Base-by-base conservation (phyloP, 495 filamentous ascomycete species). In the Annulohypoxylon maeteangense region DNA sequence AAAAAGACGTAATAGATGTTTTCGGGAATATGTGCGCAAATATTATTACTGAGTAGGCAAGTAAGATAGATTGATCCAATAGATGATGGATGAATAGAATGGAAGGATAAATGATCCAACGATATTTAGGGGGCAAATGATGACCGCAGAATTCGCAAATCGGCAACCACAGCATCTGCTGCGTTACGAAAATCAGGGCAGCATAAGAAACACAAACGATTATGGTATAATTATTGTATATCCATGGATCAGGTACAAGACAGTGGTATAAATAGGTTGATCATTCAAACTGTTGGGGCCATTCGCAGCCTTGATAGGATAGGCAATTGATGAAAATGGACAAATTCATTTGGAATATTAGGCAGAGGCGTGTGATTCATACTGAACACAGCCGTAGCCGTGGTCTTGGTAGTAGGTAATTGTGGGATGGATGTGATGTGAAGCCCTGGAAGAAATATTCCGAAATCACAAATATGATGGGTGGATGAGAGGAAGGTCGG, bases 181-280 rank as follows among this genome's bases (percentile, higher is more conserved):
- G 72, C 68, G 64, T 75, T 40, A 77, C 72, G 51, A 55, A 65
- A 62, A 67, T 51, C 60, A 63, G 64, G 75, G 75, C 61, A 47
- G 57, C 67, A 73, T 71, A 71, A 34, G 34, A 57, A 18, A 18
- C 32, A 40, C 54, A 57, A 31, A 51, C 40, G 14, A 40, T 40
- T 40, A 40, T 56, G 53, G 36, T 56, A 50, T 50, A 25, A 50
- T 11, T 31, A 51, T 11, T 27, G 23, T 29, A 27, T 51, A 48
- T n/a, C n/a, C n/a, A n/a, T n/a, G n/a, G n/a, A n/a, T 48, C 45
- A 48, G 47, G 50, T 54, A 7, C 29, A 32, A 12, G 29, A 53
- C 11, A 16, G 45, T 53, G 27, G 14, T 53, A 53, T 31, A 29
- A 16, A 8, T 51, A 51, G 45, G 23, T 25, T 62, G 48, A 11